Percentiles rank a stretch among this genome's conserved stretches.
Conservation (phyloP, 2,329 filamentous ascomycete species). For the Cercospora sesami region DNA sequence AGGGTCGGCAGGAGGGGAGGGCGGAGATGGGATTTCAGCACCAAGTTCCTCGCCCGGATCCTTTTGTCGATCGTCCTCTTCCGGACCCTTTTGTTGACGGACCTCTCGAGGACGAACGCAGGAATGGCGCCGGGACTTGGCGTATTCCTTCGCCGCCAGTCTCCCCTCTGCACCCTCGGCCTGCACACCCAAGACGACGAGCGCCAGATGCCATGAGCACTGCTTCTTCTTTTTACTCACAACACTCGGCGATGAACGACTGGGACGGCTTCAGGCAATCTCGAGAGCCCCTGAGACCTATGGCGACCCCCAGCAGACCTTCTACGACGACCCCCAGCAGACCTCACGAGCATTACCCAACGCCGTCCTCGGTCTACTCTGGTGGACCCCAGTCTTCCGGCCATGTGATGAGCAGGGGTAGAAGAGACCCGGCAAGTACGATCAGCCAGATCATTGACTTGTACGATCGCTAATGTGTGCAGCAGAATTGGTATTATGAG, state of each 20-base stretch:
- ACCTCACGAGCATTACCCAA: neutral
- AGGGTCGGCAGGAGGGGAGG: neutral
- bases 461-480: neutral
- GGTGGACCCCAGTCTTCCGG: neutral
- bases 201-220: neutral
- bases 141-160: neutral
- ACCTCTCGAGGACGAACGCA: neutral
- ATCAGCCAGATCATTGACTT: conserved; percentile 16
- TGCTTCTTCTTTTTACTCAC: conserved; percentile 5
- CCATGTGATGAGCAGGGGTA: neutral
- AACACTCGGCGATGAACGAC: neutral
- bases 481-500: neutral
- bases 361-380: conserved; percentile 9
- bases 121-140: neutral
- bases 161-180: neutral
- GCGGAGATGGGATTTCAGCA: neutral
- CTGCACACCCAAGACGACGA: neutral
- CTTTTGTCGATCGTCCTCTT: neutral
- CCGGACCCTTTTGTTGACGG: conserved; percentile 5
- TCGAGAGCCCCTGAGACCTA: neutral
- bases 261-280: neutral
- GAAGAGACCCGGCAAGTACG: neutral
- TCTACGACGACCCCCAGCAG: neutral
- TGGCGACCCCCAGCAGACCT: neutral
- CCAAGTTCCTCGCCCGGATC: neutral